Conservation (phyloP, 2,329 filamentous ascomycete species). For the Pyrenophora tritici-repentis region DNA sequence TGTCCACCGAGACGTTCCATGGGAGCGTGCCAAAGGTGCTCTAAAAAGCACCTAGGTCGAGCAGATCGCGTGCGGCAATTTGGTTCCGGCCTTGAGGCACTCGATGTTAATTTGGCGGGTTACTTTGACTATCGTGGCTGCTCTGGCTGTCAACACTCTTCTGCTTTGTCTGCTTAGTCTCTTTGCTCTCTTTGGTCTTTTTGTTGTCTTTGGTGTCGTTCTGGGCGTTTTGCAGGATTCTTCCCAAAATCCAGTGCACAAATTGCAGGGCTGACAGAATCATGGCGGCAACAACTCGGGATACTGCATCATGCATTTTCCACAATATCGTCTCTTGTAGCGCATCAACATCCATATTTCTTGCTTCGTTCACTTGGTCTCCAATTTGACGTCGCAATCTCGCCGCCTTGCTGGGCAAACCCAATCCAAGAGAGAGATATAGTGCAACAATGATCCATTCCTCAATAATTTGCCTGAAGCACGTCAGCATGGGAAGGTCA, state of each 20-base stretch:
- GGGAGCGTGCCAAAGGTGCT: no score
- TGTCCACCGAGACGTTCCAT: no score
- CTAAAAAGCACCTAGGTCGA: no score
- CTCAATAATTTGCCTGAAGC: slow-evolving; percentile 42
- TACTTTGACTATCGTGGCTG: no score
- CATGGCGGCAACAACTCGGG: slow-evolving; percentile 34
- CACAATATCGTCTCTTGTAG: slow-evolving; percentile 39
- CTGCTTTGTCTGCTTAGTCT: no score
- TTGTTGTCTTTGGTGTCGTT: neutral
- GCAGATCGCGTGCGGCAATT: no score
- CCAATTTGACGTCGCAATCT: slow-evolving; percentile 35
- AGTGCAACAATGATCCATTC: slow-evolving; percentile 42
- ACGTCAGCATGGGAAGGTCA: neutral
- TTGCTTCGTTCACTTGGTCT: slow-evolving; percentile 32
- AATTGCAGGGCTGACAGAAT: slow-evolving; percentile 41
- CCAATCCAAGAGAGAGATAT: slow-evolving; percentile 39
- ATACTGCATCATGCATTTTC: slow-evolving; percentile 39
- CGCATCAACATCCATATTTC: slow-evolving; percentile 34
- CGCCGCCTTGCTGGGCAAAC: slow-evolving; percentile 39
- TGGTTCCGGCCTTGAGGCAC: no score
- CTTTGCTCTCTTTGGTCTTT: no score
- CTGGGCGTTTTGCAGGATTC: slow-evolving; percentile 31
- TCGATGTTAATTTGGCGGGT: no score
- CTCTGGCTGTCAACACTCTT: no score
- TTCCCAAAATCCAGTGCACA: slow-evolving; percentile 42